Evolutionary conservation across 495 filamentous ascomycete genomes (phyloP), one percentile per base, ranked within the genome.

Genomic region (Lasiosphaeria hispida): DNA sequence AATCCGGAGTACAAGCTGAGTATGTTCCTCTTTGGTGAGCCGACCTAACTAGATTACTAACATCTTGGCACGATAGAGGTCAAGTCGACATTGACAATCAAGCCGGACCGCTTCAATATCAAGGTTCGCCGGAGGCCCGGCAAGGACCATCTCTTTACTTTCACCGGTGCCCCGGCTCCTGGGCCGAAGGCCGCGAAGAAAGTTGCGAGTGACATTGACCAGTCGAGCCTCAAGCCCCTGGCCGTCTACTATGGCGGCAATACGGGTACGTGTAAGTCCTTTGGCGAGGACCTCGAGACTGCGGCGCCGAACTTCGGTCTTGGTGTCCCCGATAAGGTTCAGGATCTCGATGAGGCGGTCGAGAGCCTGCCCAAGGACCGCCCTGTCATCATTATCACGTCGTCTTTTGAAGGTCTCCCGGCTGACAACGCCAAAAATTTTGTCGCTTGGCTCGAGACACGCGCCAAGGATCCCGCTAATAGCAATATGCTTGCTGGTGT

Each of bases 351-450:
- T 55, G 78, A 79, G 4, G 83, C 81, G 0, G 77, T 79, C 34
- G 78, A 83, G 40, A 83, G 76, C 7, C 67, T 90, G 3, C 81
- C 84, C 2, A 82, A 69, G 49, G 72, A 79, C 18, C 74, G 77
- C 7, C 85, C 85, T 0, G 75, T 87, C 4, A 68, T 86, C 10
- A 76, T 90, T 41, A 80, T 66, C 84, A 77, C 23, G 71, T 82
- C 63, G 80, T 88, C 68, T 68, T 88, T 59, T 68, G 81, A 66
- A 87, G 86, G 86, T 48, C 86, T 36, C 68, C 85, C 87, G 0
- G 77, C 86, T 0, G 87, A 90, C 59, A 89, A 90, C 47, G 87
- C 85, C 0, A 75, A 72, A 3, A 81, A 84, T 48, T 90, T 89
- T 58, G 78, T 87, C 37, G 73, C 80, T 48, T 90, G 85, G 86